These are phyloP conservation scores for Yamadazyma dushanensis DNA, from an alignment of 1,139 yeast species.

Conservation along the genomic window DNA sequence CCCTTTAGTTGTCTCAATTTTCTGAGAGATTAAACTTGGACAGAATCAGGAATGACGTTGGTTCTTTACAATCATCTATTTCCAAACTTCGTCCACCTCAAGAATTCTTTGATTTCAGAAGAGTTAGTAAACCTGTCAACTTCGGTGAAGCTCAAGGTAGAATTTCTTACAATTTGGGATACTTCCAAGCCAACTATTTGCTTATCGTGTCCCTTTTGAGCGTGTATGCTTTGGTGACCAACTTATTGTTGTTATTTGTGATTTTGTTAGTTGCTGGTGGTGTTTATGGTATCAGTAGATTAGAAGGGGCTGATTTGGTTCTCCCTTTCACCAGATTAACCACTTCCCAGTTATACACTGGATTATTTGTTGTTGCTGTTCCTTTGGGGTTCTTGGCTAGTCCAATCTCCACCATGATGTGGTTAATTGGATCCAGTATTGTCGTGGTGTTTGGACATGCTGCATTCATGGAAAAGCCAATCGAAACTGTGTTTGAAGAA, in stretches of 20 bases:
- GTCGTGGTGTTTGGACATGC: conserved; percentile 91
- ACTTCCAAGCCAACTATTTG: conserved; percentile 86
- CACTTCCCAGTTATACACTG: conserved; percentile 87
- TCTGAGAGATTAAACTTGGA: conserved; percentile 54
- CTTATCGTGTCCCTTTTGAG: conserved; percentile 68
- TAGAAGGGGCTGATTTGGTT: conserved; percentile 79
- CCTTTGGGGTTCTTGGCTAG: conserved; percentile 93
- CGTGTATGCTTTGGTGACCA: conserved; percentile 67
- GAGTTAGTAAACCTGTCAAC: conserved; percentile 86
- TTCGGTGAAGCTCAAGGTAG: conserved; percentile 89
- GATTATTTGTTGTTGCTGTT: conserved; percentile 69
- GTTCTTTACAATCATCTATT: conserved; percentile 57
- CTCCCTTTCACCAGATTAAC: conserved; percentile 69
- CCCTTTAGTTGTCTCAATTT: conserved; percentile 36
- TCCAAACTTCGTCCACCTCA: conserved; percentile 83
- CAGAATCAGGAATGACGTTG: conserved; percentile 42
- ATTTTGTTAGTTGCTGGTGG: conserved; percentile 69
- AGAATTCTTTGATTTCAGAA: conserved; percentile 89
- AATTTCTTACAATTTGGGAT: conserved; percentile 79
- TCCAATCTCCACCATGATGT: conserved; percentile 89
- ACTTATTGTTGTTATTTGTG: conserved; percentile 80
- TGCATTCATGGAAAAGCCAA: conserved; percentile 92
- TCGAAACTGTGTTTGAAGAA: conserved; percentile 95
- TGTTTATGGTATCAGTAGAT: conserved; percentile 70
- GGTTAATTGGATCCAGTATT: conserved; percentile 95